A percentile compares a stretch with the other conserved stretches of the same genome.
phyloP scores from a whole-genome alignment of 1,139 yeast genomes.

The Taphrina wiesneri region DNA sequence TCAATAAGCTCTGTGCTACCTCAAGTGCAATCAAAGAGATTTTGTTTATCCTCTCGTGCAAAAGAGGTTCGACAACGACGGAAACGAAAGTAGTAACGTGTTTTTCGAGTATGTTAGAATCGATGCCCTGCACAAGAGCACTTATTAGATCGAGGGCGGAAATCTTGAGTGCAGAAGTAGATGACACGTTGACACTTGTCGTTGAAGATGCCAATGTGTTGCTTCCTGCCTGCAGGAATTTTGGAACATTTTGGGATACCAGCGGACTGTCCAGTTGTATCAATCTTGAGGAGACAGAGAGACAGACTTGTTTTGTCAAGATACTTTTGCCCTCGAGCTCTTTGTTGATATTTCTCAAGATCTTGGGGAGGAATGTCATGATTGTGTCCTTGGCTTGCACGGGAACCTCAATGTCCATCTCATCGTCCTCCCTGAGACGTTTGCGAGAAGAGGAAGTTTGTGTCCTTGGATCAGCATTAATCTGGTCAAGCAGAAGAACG shows the following conservation, averaged over 20 bases:
- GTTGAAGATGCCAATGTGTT: not conserved
- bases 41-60: slow-evolving; percentile 39
- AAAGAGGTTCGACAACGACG: slow-evolving; percentile 1
- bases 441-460: slow-evolving; percentile 15
- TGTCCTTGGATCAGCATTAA: not conserved
- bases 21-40: slow-evolving; percentile 56
- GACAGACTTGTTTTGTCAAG: slow-evolving; percentile 2
- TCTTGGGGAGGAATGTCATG: not conserved
- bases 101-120: not conserved
- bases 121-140: not conserved
- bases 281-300: not conserved
- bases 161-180: not conserved
- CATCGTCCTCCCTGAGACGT: slow-evolving; percentile 19
- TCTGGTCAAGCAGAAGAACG: slow-evolving; percentile 37
- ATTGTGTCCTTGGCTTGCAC: not conserved
- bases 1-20: slow-evolving; percentile 45
- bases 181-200: not conserved
- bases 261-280: not conserved
- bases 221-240: not conserved
- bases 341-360: slow-evolving; percentile 5
- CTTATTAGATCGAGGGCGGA: slow-evolving; percentile 20
- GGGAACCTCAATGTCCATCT: slow-evolving; percentile 18
- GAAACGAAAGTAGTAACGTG: not conserved
- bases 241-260: not conserved
- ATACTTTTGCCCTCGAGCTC: slow-evolving; percentile 20